Conservation (phyloP, 2,329 filamentous ascomycete genomes). For the Arthroderma sp. region DNA sequence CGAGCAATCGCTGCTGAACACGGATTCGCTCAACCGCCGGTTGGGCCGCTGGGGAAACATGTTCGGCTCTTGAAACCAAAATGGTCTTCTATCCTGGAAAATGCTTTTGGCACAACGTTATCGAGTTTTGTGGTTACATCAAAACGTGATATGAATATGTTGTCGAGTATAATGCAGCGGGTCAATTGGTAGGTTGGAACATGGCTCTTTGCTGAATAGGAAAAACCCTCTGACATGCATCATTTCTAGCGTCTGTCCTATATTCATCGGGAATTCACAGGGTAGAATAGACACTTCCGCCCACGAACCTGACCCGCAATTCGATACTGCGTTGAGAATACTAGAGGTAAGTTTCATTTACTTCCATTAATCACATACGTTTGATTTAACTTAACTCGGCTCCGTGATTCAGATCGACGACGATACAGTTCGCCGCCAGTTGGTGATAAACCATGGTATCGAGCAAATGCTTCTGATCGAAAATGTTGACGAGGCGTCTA, state of each 20-base stretch:
- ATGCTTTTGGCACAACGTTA: slow-evolving; percentile 55
- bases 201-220: neutral
- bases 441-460: slow-evolving; percentile 71
- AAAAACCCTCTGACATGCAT: neutral
- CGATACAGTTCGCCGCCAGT: slow-evolving; percentile 60
- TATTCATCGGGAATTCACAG: slow-evolving; percentile 52
- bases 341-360: slow-evolving; percentile 43
- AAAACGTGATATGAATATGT: slow-evolving; percentile 59
- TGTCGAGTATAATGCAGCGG: slow-evolving; percentile 54
- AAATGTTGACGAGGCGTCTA: slow-evolving; percentile 52
- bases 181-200: slow-evolving; percentile 36
- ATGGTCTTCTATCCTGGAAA: slow-evolving; percentile 77
- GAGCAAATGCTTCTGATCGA: slow-evolving; percentile 75
- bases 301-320: slow-evolving; percentile 61
- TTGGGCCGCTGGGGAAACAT: slow-evolving; percentile 73
- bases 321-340: slow-evolving; percentile 67
- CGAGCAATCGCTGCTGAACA: slow-evolving; percentile 56
- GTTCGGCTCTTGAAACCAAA: slow-evolving; percentile 64
- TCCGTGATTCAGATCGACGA: slow-evolving; percentile 53
- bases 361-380: neutral
- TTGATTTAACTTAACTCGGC: neutral
- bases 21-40: slow-evolving; percentile 57
- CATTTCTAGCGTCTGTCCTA: slow-evolving; percentile 37
- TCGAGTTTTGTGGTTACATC: slow-evolving; percentile 71
- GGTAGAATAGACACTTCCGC: slow-evolving; percentile 44